Base-by-base conservation (phyloP, 345 rosid species). In the Syzygium oleosum region DNA sequence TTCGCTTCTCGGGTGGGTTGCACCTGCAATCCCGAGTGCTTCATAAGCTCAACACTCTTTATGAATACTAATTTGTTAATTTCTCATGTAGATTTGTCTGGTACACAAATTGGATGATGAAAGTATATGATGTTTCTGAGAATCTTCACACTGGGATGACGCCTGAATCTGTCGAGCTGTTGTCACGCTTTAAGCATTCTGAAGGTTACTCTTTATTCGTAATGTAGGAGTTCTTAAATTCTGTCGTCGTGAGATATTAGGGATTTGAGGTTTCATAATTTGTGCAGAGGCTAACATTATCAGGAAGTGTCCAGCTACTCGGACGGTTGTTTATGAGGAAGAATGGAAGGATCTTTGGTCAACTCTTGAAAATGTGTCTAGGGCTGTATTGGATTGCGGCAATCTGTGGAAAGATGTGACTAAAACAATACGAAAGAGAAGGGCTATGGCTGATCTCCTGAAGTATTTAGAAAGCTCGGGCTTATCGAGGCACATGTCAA, bases 381-480 rank as follows among this genome's bases (percentile, higher is more conserved):
- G 84, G 77, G 89, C 88, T 73, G 86, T 93, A 78, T 87, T 90
- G 46, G 92, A 91, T 90, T 95, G 93, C 91, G 93, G 93, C 90
- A 90, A 91, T 80, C 92, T 94, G 58, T 96, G 99, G 99, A 94
- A 90, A 90, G 95, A 94, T 88, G 89, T 56, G 52, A 91, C 88
- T 84, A 96, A 91, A 89, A 90, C 87, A 73, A 85, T 91, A 27
- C 93, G 94, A 78, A 98, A 98, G 93, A 95, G 91, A 91, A 92
- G 96, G 92, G 98, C 92, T 9, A 90, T 95, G 54, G 85, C 94
- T 87, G 97, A 94, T 54, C 97, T 96, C 88, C 92, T 98, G 84
- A 94, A 93, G 93, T 91, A 94, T 92, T 90, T 98, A 86, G 98
- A 95, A 87, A 90, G 86, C 88, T 91, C 92, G 90, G 99, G 98